A percentile compares a stretch with the other conserved stretches of the same genome.
phyloP scores from a whole-genome alignment of 2,329 filamentous ascomycete genomes.

The Aureobasidium sp. region DNA sequence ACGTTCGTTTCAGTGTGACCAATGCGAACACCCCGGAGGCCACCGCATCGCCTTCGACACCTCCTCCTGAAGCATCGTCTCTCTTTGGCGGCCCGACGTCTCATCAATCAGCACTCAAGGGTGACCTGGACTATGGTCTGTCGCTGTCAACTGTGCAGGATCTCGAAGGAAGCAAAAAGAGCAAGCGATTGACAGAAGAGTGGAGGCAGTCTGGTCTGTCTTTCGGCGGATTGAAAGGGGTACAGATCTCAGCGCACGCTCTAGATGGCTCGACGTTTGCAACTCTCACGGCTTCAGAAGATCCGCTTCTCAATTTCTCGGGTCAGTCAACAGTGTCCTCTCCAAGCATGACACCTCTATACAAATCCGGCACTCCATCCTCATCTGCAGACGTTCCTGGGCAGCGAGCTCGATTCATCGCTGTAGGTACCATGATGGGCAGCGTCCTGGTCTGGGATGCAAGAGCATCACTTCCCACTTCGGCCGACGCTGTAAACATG shows the following conservation, averaged over 20 bases:
- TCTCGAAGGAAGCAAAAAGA: constrained; percentile 19
- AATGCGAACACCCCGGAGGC: neutral
- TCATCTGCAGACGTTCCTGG: constrained; percentile 65
- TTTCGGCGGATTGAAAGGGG: constrained; percentile 52
- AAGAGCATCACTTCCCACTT: constrained; percentile 55
- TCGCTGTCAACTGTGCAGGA: constrained; percentile 3
- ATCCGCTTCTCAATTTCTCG: constrained; percentile 60
- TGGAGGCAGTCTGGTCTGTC: constrained; percentile 59
- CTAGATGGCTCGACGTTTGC: constrained; percentile 72
- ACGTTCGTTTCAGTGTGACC: constrained; percentile 46
- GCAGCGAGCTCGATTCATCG: constrained; percentile 72
- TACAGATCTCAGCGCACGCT: constrained; percentile 61
- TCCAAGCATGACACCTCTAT: constrained; percentile 48
- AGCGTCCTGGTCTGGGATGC: constrained; percentile 79
- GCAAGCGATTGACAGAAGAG: constrained; percentile 42
- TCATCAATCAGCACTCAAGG: constrained; percentile 28
- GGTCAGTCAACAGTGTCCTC: constrained; percentile 49
- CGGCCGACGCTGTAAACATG: constrained; percentile 48
- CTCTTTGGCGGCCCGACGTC: constrained; percentile 45
- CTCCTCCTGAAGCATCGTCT: constrained; percentile 31
- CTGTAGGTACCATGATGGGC: constrained; percentile 72
- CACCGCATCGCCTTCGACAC: constrained; percentile 19
- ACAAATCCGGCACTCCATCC: constrained; percentile 36
- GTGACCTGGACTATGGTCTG: neutral
- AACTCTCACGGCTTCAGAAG: constrained; percentile 65